Evolutionary conservation across 2,329 filamentous ascomycete genomes (phyloP).

Genomic region (Esteya vermicola): DNA sequence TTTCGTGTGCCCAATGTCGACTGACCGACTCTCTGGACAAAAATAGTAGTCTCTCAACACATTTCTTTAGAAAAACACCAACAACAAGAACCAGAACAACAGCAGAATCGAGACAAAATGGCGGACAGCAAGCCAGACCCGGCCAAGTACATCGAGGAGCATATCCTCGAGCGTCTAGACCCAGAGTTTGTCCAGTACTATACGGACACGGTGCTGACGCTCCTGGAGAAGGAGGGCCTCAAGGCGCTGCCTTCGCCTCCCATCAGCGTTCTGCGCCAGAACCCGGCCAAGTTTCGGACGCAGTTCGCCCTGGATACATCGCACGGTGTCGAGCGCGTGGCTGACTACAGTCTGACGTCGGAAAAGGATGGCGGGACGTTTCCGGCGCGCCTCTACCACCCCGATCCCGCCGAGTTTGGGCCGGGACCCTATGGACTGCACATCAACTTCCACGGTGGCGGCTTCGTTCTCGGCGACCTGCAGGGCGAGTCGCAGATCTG

Average conservation of each 20-base stretch:
- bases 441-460: slow-evolving; percentile 17
- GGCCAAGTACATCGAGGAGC: slow-evolving; percentile 6
- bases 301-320: slow-evolving; percentile 3
- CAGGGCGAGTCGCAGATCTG: slow-evolving; percentile 19
- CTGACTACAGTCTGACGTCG: slow-evolving; percentile 2
- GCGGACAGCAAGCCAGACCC: slow-evolving; percentile 2
- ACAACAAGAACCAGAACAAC: too few species aligned
- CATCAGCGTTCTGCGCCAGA: slow-evolving; percentile 3
- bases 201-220: neutral
- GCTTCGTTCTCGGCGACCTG: slow-evolving; percentile 22
- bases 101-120: too few species aligned
- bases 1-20: neutral
- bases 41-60: too few species aligned
- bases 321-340: slow-evolving; percentile 4
- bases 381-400: slow-evolving; percentile 4
- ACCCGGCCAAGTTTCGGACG: slow-evolving; percentile 4
- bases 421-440: slow-evolving; percentile 8
- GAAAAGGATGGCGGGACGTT: slow-evolving; percentile 5
- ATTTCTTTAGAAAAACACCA: too few species aligned
- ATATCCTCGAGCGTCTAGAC: slow-evolving; percentile 10
- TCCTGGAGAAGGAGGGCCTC: too few species aligned
- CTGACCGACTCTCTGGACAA: too few species aligned
- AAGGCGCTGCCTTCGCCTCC: neutral
- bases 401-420: slow-evolving; percentile 3
- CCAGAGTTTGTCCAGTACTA: slow-evolving; percentile 6